These are phyloP conservation scores for Xerocomus nothofagi DNA, from an alignment of 1,284 basidiomycete species.

Conservation along the genomic window DNA sequence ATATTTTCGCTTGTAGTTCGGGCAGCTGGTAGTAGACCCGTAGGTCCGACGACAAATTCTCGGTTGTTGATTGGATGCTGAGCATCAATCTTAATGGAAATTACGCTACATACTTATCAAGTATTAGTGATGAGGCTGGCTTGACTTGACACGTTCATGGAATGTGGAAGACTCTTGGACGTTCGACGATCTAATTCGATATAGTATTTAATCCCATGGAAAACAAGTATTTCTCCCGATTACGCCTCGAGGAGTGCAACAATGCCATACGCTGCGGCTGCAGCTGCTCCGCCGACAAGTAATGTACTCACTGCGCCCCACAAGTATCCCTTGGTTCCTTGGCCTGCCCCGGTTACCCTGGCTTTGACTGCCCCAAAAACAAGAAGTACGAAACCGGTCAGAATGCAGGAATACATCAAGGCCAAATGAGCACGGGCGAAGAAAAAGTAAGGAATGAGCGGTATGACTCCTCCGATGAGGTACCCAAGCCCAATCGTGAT, in stretches of 20 bases:
- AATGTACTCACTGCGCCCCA: slow-evolving; percentile 92
- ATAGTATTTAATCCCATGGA: neutral
- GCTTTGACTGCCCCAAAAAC: slow-evolving; percentile 91
- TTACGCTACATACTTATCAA: too few relatives aligned
- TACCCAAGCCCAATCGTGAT: slow-evolving; percentile 91
- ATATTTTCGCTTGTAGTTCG: neutral
- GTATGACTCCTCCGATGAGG: slow-evolving; percentile 85
- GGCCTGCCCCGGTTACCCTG: slow-evolving; percentile 80
- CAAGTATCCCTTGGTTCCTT: slow-evolving; percentile 55
- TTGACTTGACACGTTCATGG: neutral
- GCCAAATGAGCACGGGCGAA: slow-evolving; percentile 64
- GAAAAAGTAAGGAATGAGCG: slow-evolving; percentile 91
- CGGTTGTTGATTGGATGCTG: slow-evolving; percentile 8
- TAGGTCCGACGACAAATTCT: slow-evolving; percentile 8
- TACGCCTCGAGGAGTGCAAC: slow-evolving; percentile 70
- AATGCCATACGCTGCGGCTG: slow-evolving; percentile 85
- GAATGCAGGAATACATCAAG: slow-evolving; percentile 69
- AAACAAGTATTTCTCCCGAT: neutral
- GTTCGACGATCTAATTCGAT: neutral
- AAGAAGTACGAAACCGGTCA: slow-evolving; percentile 85
- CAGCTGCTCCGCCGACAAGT: slow-evolving; percentile 86
- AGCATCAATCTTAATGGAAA: neutral
- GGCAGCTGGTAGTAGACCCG: neutral
- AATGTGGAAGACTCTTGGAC: neutral
- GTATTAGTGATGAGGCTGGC: too few relatives aligned